Percentiles rank a stretch among this genome's conserved stretches.
Evolutionary conservation across 1,284 basidiomycete species (phyloP).

Genomic region (Rhizopogon parksii): DNA sequence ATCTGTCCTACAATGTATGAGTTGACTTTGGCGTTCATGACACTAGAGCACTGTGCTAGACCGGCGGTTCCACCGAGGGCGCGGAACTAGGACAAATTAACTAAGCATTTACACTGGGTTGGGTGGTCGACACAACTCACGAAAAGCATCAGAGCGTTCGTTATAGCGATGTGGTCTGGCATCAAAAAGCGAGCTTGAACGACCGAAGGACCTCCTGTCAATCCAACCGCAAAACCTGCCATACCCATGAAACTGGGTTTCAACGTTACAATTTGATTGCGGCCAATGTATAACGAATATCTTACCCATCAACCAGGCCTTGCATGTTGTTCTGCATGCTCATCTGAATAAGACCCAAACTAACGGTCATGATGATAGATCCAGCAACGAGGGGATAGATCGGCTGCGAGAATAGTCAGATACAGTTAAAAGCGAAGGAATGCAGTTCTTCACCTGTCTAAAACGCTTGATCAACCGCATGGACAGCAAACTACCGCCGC

Average conservation of each 20-base stretch:
- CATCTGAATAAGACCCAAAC: conserved; percentile 37
- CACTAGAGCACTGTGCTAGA: conserved; percentile 43
- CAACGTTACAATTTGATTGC: not conserved
- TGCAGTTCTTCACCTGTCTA: conserved; percentile 17
- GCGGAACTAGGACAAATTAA: conserved; percentile 30
- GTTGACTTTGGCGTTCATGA: conserved; percentile 39
- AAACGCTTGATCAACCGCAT: conserved; percentile 22
- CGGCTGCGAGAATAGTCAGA: conserved; percentile 26
- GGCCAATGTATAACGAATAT: not conserved
- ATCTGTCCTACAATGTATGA: conserved; percentile 26
- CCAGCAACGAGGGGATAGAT: conserved; percentile 37
- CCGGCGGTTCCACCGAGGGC: conserved; percentile 45
- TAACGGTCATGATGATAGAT: conserved; percentile 29
- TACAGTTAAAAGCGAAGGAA: conserved; percentile 10
- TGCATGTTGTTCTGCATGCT: conserved; percentile 34
- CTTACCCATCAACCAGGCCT: conserved; percentile 32
- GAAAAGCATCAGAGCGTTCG: conserved; percentile 38
- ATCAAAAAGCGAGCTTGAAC: conserved; percentile 43
- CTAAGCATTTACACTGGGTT: not conserved
- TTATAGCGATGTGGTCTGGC: conserved; percentile 34
- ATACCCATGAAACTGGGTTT: conserved; percentile 37
- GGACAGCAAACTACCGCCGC: conserved; percentile 13
- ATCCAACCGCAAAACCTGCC: conserved; percentile 39
- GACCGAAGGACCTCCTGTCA: conserved; percentile 33
- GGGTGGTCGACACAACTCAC: conserved; percentile 27